Evolutionary conservation across 495 filamentous ascomycete genomes (phyloP), one percentile per base, ranked within the genome.

Genomic region (Penicillium paradoxum): DNA sequence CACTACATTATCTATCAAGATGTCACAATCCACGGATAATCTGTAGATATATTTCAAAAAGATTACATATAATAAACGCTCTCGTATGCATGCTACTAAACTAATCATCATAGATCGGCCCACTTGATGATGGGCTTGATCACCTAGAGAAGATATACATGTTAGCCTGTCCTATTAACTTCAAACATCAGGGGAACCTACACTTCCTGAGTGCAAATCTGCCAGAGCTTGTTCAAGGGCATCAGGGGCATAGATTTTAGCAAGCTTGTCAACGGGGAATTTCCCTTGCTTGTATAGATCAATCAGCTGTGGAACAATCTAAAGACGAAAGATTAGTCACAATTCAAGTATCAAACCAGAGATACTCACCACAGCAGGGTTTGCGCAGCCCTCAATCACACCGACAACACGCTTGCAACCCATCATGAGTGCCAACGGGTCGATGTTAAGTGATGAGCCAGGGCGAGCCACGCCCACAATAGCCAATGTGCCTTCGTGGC

Each of bases 401-500:
- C 68, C 69, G 19, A 68, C 51, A 21, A 69, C 40, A n/a, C 51
- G 58, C 46, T 65, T 65, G 24, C 59, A 65, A 34, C 45, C 43
- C 22, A 60, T 55, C 60, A 74, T 49, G 17, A 60, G 45, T 6
- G 60, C 55, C 33, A 65, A 21, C 0, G 67, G 63, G 41, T 68
- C 53, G 22, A 72, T 54, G 1, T 41, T 58, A 15, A 72, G 42
- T 30, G 66, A 60, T 8, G 66, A 54, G n/a, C 63, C 67, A 14
- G 59, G 42, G 33, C 71, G 69, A 0, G 73, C 60, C 10, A 72
- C 71, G 5, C 75, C 75, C 27, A 78, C 74, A 34, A 73, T 67
- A n/a, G 68, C 67, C 43, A 73, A 57, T 19, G 63, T 62, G 0
- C 75, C 75, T 13, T 57, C 60, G 45, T 70, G 65, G 1, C 58